These are phyloP conservation scores for Termitomyces eurrhizus DNA, from an alignment of 768 basidiomycete species.

Conservation along the genomic window DNA sequence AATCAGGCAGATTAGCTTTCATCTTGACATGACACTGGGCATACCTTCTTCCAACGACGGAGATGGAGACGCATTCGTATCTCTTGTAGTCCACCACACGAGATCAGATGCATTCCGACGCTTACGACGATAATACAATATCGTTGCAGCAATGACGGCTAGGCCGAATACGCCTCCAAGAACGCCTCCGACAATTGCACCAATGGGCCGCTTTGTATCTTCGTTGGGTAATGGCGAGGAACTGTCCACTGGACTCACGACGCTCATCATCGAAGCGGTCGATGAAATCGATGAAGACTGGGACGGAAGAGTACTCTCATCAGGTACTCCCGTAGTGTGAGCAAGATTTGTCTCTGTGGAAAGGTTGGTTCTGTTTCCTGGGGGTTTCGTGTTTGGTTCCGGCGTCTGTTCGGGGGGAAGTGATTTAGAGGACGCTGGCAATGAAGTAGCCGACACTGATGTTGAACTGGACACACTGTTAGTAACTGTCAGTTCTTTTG, in stretches of 20 bases:
- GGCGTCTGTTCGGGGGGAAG: not conserved
- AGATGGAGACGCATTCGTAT: not conserved
- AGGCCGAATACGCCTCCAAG: conserved; percentile 2
- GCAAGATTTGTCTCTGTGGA: too few species aligned
- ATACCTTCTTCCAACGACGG: conserved; percentile 3
- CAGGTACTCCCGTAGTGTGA: not conserved
- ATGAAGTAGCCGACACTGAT: too few species aligned
- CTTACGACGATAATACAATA: conserved; percentile 1
- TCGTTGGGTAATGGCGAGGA: not conserved
- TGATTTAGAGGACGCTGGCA: not conserved
- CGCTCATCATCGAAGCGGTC: not conserved
- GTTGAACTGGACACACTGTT: not conserved
- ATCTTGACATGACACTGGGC: not conserved
- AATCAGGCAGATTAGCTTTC: not conserved
- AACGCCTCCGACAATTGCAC: conserved; percentile 8
- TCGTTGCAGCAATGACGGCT: not conserved
- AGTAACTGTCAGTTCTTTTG: not conserved
- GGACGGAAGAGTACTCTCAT: not conserved
- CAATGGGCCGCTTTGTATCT: not conserved
- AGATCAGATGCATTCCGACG: not conserved
- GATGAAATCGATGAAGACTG: not conserved
- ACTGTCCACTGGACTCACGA: not conserved
- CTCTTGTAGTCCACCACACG: not conserved
- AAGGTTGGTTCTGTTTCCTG: not conserved
- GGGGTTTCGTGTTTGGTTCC: not conserved